Base-by-base conservation (phyloP, 306 rosid species). In the Trichosanthes cucumerina region DNA sequence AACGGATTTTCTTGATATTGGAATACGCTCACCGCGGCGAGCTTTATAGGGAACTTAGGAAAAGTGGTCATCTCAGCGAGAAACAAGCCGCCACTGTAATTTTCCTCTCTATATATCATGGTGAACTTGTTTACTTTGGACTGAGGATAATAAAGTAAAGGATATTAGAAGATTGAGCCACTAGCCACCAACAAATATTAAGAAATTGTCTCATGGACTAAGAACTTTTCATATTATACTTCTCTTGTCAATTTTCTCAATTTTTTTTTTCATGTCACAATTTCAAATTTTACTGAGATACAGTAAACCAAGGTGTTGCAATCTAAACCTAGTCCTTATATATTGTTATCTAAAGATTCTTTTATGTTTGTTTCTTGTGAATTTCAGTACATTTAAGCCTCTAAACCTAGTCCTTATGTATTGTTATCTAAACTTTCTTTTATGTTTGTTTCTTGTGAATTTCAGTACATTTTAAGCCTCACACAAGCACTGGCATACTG, bases 1-100 rank as follows among this genome's bases (percentile, higher is more conserved):
- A 91, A n/a, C 91, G 92, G 28, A 86, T 91, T 77, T 87, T 86
- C 85, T 79, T 93, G 86, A 93, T 93, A 47, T 94, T 93, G 74
- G 98, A 91, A 82, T 93, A 91, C 60, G 96, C 98, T 79, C 90
- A 89, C 63, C 88, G 91, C 52, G 98, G 97, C 8, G 98, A 93
- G 85, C 91, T 93, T 80, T 93, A 91, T 62, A 85, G 77, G 58
- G 91, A 87, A 80, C 86, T 91, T 6, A 83, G 88, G 64, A 86
- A 83, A 54, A 82, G 13, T 10, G 89, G 84, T 1, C 78, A 79
- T 82, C 80, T 93, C 70, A 78, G 73, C 41, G 96, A 93, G 88
- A 85, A 82, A 68, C 89, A 90, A 82, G 95, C 97, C 39, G 95
- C 98, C 76, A 87, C 91, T 38, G 96, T 93, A 84, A 26, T 16